These are phyloP conservation scores for Corymbia calophylla DNA, from an alignment of 441 rosid species.

Conservation along the genomic window DNA sequence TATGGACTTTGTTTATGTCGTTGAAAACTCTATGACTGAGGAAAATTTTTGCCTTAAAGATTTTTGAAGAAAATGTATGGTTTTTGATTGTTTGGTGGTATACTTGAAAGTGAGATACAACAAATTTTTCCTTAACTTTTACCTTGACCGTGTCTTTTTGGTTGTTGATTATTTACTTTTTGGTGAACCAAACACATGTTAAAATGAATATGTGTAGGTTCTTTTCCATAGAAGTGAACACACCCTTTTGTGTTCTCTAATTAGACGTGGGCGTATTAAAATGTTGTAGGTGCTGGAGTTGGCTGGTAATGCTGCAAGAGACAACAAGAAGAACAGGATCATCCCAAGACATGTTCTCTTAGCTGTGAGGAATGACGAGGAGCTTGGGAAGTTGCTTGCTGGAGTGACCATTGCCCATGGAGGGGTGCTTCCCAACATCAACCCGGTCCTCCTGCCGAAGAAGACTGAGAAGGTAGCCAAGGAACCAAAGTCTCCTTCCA, in stretches of 20 bases:
- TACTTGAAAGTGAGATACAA: neutral
- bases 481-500: slow-evolving; percentile 36
- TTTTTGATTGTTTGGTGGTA: neutral
- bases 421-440: slow-evolving; percentile 45
- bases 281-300: slow-evolving; percentile 35
- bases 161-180: too few relatives aligned
- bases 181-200: neutral
- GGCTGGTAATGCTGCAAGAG: slow-evolving; percentile 57
- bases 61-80: neutral
- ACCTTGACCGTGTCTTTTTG: neutral
- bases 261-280: neutral
- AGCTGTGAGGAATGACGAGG: slow-evolving; percentile 57
- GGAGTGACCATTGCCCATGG: slow-evolving; percentile 51
- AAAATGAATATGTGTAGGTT: too few relatives aligned
- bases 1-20: neutral
- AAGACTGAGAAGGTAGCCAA: slow-evolving; percentile 21
- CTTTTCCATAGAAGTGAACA: neutral
- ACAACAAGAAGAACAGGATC: slow-evolving; percentile 56
- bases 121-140: neutral
- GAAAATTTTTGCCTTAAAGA: neutral
- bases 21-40: neutral
- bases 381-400: slow-evolving; percentile 39
- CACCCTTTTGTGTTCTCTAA: neutral
- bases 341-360: slow-evolving; percentile 42
- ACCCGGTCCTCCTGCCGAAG: slow-evolving; percentile 41